Evolutionary conservation across 2,329 filamentous ascomycete species (phyloP), one percentile per base, ranked within the genome.

Genomic region (Phialocephala sp.): DNA sequence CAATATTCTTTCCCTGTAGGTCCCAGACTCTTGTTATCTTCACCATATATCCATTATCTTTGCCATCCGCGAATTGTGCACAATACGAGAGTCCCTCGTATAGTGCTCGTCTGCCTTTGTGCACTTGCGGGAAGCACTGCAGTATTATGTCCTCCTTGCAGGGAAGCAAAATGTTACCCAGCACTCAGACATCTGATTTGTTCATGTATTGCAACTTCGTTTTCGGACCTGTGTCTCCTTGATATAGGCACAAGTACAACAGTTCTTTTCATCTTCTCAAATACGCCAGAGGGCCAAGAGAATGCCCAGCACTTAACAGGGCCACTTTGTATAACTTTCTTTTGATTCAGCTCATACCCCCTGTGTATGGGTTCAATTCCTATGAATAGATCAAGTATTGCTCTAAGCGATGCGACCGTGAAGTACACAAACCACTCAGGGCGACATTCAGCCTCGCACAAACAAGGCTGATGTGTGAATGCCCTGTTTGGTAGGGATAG

Each of bases 361-460:
- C 15, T 32, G 50, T 54, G 24, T 18, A 54, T 54, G 22, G 47
- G 27, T 52, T 54, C 50, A 32, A 32, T 54, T 18, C 1, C 50
- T 35, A 12, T 1, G 6, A 27, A 54, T 54, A 54, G 6, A 32
- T 18, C 45, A 24, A 50, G 20, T 50, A 32, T 20, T 22, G 4
- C n/a, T 12, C 24, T 12, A 27, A 54, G 50, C 27, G 50, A 54
- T 32, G 50, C 50, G 50, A 54, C 24, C 14, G 15, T 9, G 24
- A 12, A 12, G 22, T 1, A 27, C 24, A 54, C 50, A 54, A n/a
- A 12, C 22, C n/a, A 47, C 6, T 24, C 15, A 18, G 50, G 45
- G 45, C n/a, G n/a, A 24, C 45, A 50, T 54, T 9, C 11, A 54
- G 50, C 50, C 50, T 54, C 50, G 45, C 45, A 50, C 45, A 52